phyloP scores from a whole-genome alignment of 2,329 filamentous ascomycete species.

The Neofusicoccum sp. region DNA sequence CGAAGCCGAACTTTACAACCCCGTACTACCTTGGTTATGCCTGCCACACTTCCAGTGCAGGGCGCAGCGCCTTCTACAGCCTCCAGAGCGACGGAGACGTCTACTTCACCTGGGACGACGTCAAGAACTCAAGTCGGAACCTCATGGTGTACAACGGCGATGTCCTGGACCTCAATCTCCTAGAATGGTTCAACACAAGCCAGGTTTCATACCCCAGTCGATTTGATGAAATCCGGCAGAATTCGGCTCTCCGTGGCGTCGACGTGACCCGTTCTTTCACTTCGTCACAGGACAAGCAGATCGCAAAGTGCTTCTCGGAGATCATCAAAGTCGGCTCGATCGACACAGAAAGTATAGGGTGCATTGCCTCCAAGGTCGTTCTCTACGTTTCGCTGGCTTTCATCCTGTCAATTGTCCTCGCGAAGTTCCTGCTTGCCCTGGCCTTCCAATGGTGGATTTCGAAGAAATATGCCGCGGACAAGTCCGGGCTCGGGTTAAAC shows the following conservation, averaged over 20 bases:
- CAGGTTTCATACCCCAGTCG: constrained; percentile 75
- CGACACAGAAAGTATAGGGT: constrained; percentile 94
- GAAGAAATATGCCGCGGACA: constrained; percentile 79
- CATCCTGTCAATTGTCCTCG: constrained; percentile 83
- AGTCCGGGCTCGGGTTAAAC: constrained; percentile 78
- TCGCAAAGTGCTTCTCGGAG: constrained; percentile 85
- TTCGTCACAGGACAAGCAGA: constrained; percentile 72
- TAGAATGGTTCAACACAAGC: constrained; percentile 84
- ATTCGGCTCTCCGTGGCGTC: constrained; percentile 72
- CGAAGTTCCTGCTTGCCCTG: constrained; percentile 86
- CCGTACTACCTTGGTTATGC: constrained; percentile 81
- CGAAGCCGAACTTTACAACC: constrained; percentile 70
- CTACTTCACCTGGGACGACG: constrained; percentile 94
- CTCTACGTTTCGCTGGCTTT: constrained; percentile 91
- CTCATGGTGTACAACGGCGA: constrained; percentile 92
- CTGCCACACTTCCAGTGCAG: constrained; percentile 76
- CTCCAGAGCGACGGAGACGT: constrained; percentile 77
- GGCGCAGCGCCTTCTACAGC: constrained; percentile 75
- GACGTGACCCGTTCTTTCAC: constrained; percentile 91
- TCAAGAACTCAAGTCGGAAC: constrained; percentile 86
- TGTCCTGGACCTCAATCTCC: constrained; percentile 85
- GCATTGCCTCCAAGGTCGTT: constrained; percentile 96
- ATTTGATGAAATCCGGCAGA: constrained; percentile 79
- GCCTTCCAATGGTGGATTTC: constrained; percentile 97
- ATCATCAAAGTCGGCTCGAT: constrained; percentile 96